These are phyloP conservation scores for Carex scoparia DNA, from an alignment of 176 grass and related monocot species.

Conservation along the genomic window DNA sequence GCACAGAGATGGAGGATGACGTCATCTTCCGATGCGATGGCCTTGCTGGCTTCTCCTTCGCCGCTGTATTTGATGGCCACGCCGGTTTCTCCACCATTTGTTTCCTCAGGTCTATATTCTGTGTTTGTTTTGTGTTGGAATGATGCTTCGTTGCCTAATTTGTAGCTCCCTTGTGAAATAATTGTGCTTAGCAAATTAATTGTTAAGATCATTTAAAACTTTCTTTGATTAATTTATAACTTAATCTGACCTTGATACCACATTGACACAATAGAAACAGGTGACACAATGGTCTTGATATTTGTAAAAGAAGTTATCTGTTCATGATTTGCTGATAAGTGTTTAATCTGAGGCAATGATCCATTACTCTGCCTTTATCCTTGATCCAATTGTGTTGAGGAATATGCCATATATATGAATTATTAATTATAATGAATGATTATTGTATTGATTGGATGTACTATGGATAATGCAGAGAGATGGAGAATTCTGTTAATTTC, in stretches of 20 bases:
- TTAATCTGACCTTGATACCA: not conserved
- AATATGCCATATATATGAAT: not conserved
- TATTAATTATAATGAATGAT: not conserved
- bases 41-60: conserved; percentile 83
- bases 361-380: not conserved
- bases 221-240: not conserved
- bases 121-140: not conserved
- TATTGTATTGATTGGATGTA: not conserved
- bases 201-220: not conserved
- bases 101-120: conserved; percentile 60
- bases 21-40: conserved; percentile 50
- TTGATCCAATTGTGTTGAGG: not conserved
- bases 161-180: not conserved
- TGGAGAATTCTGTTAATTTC: too few relatives aligned
- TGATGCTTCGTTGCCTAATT: not conserved
- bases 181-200: not conserved
- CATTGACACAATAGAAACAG: too few relatives aligned
- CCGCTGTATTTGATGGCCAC: conserved; percentile 87
- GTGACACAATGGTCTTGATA: not conserved
- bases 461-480: conserved; percentile 43
- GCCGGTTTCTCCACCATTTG: conserved; percentile 79
- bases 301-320: not conserved
- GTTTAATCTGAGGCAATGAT: not conserved
- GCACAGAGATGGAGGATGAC: conserved; percentile 97
- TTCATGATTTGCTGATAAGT: not conserved